Evolutionary conservation across 371 early-diverging fungal species (phyloP).

Genomic region (Syncephalastrum racemosum): DNA sequence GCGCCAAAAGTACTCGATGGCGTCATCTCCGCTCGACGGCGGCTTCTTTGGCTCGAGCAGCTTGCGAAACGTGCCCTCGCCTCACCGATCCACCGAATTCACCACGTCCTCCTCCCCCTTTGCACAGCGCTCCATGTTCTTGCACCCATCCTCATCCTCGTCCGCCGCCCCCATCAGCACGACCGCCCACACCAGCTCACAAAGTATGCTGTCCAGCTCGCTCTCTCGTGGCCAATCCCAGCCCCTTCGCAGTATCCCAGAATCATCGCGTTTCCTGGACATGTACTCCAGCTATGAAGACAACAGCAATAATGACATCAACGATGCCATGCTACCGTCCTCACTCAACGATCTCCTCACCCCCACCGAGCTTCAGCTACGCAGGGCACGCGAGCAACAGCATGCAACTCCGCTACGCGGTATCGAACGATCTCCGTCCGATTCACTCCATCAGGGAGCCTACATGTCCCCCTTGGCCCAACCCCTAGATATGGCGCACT

Average conservation of each 20-base stretch:
- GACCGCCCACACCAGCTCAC: background rate
- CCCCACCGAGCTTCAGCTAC: constrained; percentile 45
- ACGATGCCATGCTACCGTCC: constrained; percentile 50
- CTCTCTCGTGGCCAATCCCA: constrained; percentile 8
- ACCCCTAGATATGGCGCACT: constrained; percentile 11
- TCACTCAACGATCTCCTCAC: constrained; percentile 56
- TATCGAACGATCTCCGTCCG: constrained; percentile 19
- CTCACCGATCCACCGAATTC: background rate
- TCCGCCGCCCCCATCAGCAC: constrained; percentile 5
- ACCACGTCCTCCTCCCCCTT: constrained; percentile 10
- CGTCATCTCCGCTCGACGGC: background rate
- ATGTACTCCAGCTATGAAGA: constrained; percentile 16
- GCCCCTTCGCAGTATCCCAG: constrained; percentile 19
- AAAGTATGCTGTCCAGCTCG: constrained; percentile 15
- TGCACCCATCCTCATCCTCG: constrained; percentile 14
- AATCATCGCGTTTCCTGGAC: constrained; percentile 16
- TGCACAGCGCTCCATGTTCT: constrained; percentile 12
- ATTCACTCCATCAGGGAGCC: constrained; percentile 10
- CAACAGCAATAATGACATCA: constrained; percentile 25
- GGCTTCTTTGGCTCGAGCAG: background rate
- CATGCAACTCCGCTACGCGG: constrained; percentile 10
- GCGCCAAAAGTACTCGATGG: background rate
- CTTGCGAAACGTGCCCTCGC: background rate
- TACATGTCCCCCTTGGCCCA: constrained; percentile 2
- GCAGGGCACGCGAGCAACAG: constrained; percentile 31